These are phyloP conservation scores for Exophiala sideris DNA, from an alignment of 2,329 filamentous ascomycete species.

Conservation along the genomic window DNA sequence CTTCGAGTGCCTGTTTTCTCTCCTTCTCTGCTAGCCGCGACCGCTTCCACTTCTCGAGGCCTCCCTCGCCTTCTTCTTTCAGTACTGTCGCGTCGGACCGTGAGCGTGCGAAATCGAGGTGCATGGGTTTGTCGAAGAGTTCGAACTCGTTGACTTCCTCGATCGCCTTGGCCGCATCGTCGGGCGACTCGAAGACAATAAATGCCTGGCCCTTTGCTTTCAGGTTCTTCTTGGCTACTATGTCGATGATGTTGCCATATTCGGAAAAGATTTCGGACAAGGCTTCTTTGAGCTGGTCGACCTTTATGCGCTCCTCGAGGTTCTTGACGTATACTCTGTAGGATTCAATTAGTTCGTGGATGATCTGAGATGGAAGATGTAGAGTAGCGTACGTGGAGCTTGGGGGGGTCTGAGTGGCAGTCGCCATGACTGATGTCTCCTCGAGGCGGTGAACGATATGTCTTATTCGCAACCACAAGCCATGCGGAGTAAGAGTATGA, in stretches of 20 bases:
- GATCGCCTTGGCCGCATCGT: constrained; percentile 75
- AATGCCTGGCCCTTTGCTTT: constrained; percentile 96
- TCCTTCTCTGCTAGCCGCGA: constrained; percentile 82
- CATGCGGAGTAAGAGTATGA: neutral
- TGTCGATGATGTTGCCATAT: constrained; percentile 80
- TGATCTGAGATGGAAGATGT: neutral
- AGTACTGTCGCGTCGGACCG: constrained; percentile 84
- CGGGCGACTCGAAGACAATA: constrained; percentile 79
- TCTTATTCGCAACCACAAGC: neutral
- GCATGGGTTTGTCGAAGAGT: constrained; percentile 87
- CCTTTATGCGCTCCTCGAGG: constrained; percentile 87
- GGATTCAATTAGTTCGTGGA: neutral
- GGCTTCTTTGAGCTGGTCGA: constrained; percentile 69
- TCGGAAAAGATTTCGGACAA: constrained; percentile 78
- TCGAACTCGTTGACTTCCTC: constrained; percentile 91
- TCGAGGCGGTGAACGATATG: neutral
- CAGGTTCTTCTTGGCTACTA: constrained; percentile 83
- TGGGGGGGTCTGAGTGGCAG: constrained; percentile 22
- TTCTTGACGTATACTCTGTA: constrained; percentile 58
- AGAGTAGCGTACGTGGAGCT: constrained; percentile 23
- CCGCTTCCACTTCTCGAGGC: constrained; percentile 82
- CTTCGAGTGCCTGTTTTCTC: constrained; percentile 77
- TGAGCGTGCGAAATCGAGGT: constrained; percentile 74
- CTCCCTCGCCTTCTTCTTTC: constrained; percentile 68
- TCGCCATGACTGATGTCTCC: constrained; percentile 14